Evolutionary conservation across 495 filamentous ascomycete species (phyloP), one percentile per base, ranked within the genome.

Genomic region (Penicillium silybi): DNA sequence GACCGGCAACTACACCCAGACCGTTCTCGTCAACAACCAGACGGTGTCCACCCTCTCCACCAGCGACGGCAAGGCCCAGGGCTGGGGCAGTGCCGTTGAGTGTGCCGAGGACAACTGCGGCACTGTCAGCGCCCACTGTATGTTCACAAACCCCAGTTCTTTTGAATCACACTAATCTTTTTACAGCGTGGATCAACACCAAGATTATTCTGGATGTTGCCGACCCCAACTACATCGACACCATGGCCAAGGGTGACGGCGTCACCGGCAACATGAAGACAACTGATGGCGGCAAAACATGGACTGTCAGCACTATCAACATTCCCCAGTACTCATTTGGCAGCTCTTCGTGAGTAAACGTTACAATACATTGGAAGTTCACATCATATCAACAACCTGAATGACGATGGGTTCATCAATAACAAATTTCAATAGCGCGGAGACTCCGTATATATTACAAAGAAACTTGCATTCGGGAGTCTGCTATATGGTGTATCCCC

Each of bases 41-140:
- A 53, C 57, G n/a, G 68, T 75, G 16, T 73, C 72, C 8, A 69
- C 60, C 0, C 57, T 75, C 10, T 72, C 70, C 20, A 72, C 70
- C 19, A 65, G 68, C 50, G 53, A 61, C 46, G 66, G 59, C 16
- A 32, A 56, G 9, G 54, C 69, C 22, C 50, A 70, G 50, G 68
- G 68, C 46, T 73, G 71, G 70, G 71, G 70, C 9, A 72, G 67
- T 39, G 64, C 72, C 6, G 66, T 75, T 1, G 72, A 75, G 44
- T 75, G 72, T 32, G 68, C 67, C 29, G 59, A 59, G 22, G 46
- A 57, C 22, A 60, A 68, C 51, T 75, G 72, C 55, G 70, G 72
- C 40, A 71, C 66, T 53, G 62, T 75, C 29, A 56, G 57, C 32
- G 63, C 63, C 42, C 72, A 75, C 50, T 50, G 66, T 66, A 62